Evolutionary conservation across 495 filamentous ascomycete genomes (phyloP).

Genomic region (Stereocaulon alpinum): DNA sequence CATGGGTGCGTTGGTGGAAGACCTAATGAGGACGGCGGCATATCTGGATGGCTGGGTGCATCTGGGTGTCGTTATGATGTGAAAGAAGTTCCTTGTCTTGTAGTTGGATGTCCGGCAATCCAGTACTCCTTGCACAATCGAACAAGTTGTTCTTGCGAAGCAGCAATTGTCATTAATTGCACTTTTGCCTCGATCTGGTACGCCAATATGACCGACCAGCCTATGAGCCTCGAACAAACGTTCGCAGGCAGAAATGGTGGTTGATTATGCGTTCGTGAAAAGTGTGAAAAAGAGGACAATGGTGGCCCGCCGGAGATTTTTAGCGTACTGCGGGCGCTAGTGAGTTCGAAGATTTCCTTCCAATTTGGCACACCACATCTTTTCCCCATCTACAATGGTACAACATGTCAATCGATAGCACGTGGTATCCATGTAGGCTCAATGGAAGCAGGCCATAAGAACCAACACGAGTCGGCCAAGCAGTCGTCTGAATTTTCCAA

Average conservation of each 20-base stretch:
- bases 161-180: slow-evolving; percentile 17
- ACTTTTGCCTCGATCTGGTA: slow-evolving; percentile 17
- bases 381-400: no score
- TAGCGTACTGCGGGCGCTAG: slow-evolving; percentile 7
- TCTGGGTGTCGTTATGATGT: slow-evolving; percentile 71
- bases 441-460: no score
- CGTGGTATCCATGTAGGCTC: no score
- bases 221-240: slow-evolving; percentile 14
- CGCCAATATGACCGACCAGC: slow-evolving; percentile 28
- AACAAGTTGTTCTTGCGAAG: slow-evolving; percentile 7
- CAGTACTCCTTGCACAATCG: slow-evolving; percentile 14
- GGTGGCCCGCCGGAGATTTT: not conserved
- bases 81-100: slow-evolving; percentile 17
- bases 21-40: slow-evolving; percentile 66
- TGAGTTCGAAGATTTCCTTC: not conserved
- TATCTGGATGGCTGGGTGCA: slow-evolving; percentile 93
- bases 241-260: slow-evolving; percentile 15
- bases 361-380: no score
- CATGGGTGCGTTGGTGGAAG: slow-evolving; percentile 72
- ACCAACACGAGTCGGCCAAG: no score
- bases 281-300: slow-evolving; percentile 17
- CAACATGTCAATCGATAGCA: no score
- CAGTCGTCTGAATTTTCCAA: no score
- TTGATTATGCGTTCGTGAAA: slow-evolving; percentile 24
- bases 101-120: slow-evolving; percentile 11